phyloP scores from a whole-genome alignment of 23 red algal species.

The Gracilaria gracilis region DNA sequence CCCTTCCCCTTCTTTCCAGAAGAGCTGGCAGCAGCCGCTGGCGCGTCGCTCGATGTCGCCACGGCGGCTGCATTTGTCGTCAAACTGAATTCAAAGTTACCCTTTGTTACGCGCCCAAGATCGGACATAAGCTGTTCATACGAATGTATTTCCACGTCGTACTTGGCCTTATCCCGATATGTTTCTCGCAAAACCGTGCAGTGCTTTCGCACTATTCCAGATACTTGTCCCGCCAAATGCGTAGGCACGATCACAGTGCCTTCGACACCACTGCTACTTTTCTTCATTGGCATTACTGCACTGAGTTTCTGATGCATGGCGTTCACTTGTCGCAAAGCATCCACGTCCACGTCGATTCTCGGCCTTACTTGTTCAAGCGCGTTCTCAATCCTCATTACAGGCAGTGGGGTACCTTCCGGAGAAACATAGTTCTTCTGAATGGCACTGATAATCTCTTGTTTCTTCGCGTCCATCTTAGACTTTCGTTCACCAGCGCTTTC shows the following conservation, averaged over 20 bases:
- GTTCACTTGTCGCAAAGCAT: constrained; percentile 69
- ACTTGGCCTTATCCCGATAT: constrained; percentile 72
- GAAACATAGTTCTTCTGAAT: constrained; percentile 81
- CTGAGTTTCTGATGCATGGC: constrained; percentile 61
- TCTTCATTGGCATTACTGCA: constrained; percentile 81
- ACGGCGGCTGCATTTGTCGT: constrained; percentile 4
- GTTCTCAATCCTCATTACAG: constrained; percentile 75
- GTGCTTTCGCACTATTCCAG: constrained; percentile 56
- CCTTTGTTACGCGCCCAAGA: constrained; percentile 79
- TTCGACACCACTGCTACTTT: constrained; percentile 57
- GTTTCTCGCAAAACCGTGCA: constrained; percentile 66
- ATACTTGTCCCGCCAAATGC: constrained; percentile 53
- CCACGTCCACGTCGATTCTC: constrained; percentile 75
- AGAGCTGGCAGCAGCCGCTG: constrained; percentile 5
- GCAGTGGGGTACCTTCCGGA: constrained; percentile 61
- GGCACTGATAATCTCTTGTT: constrained; percentile 73
- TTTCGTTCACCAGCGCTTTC: constrained; percentile 76
- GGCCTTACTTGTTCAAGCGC: constrained; percentile 70
- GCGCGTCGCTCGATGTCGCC: not conserved
- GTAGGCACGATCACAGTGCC: constrained; percentile 69
- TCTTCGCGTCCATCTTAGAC: constrained; percentile 78
- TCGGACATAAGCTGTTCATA: constrained; percentile 88
- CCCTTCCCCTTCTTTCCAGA: constrained; percentile 14
- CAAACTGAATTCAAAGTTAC: constrained; percentile 80
- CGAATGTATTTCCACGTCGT: constrained; percentile 76